phyloP scores from a whole-genome alignment of 2,329 filamentous ascomycete genomes.

The Aspergillus sp. region DNA sequence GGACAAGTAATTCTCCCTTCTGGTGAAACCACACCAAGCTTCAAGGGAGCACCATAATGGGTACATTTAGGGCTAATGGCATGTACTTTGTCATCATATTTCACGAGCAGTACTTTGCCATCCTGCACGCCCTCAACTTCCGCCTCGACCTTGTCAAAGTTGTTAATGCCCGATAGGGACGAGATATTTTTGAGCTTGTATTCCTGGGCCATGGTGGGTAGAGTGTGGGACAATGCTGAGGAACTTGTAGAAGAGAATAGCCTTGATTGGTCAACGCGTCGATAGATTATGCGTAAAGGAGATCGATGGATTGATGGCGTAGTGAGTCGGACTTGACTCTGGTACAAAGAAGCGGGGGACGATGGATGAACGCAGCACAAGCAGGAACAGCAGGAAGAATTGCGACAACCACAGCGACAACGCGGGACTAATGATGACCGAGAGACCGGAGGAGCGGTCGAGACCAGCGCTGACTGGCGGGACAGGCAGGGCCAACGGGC shows the following conservation, averaged over 20 bases:
- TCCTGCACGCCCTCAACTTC: slow-evolving; percentile 87
- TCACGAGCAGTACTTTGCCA: slow-evolving; percentile 83
- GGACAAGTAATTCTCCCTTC: slow-evolving; percentile 87
- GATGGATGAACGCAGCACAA: slow-evolving; percentile 25
- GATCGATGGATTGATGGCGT: neutral
- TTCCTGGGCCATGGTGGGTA: slow-evolving; percentile 37
- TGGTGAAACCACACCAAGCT: slow-evolving; percentile 78
- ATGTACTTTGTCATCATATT: slow-evolving; percentile 72
- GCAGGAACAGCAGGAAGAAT: slow-evolving; percentile 20
- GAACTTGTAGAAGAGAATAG: slow-evolving; percentile 8
- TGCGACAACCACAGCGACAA: slow-evolving; percentile 26
- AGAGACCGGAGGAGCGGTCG: slow-evolving; percentile 3
- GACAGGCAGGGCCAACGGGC: slow-evolving; percentile 3
- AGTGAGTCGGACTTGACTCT: neutral
- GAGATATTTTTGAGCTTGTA: slow-evolving; percentile 70
- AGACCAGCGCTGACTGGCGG: slow-evolving; percentile 13
- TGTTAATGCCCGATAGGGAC: slow-evolving; percentile 67
- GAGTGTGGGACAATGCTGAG: neutral
- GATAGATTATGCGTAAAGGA: neutral
- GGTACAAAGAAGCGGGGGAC: slow-evolving; percentile 1
- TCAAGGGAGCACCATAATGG: slow-evolving; percentile 89
- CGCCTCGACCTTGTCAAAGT: slow-evolving; percentile 81
- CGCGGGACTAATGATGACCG: neutral
- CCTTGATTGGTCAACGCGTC: neutral
- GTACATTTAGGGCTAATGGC: slow-evolving; percentile 81